A percentile compares a stretch with the other conserved stretches of the same genome.
phyloP scores from a whole-genome alignment of 73 alveolate species.

The Paramecium octaurelia region DNA sequence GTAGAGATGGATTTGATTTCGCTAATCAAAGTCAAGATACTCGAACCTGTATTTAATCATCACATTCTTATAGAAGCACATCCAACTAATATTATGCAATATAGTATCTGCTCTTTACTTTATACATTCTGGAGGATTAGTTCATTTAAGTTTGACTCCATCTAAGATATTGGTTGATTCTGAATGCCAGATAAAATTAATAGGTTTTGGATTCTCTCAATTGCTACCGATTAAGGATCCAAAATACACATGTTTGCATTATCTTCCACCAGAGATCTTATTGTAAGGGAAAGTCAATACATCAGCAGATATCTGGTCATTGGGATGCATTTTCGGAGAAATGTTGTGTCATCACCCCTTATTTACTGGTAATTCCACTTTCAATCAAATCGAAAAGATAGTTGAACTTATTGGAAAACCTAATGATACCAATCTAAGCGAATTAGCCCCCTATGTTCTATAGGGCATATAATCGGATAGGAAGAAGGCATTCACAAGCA shows the following conservation, averaged over 20 bases:
- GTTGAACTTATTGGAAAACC: conserved; percentile 42
- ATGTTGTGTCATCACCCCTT: conserved; percentile 8
- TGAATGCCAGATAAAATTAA: not conserved
- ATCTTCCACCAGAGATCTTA: conserved; percentile 7
- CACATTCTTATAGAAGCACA: not conserved
- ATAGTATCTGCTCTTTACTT: not conserved
- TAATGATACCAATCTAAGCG: not conserved
- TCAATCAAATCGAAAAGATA: conserved; percentile 6
- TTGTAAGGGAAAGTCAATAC: not conserved
- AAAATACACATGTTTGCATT: not conserved
- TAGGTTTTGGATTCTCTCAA: conserved; percentile 18
- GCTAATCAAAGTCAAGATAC: not conserved
- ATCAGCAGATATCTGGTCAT: not conserved
- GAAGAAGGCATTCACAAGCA: not conserved
- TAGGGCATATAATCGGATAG: not conserved
- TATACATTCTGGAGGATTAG: conserved; percentile 37
- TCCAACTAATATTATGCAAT: not conserved
- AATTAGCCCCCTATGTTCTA: not conserved
- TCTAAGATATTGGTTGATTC: conserved; percentile 20
- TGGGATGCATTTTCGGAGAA: conserved; percentile 36
- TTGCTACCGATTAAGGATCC: not conserved
- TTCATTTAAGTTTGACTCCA: conserved; percentile 19
- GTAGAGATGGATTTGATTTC: conserved; percentile 40
- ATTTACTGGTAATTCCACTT: not conserved
- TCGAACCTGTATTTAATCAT: not conserved